Evolutionary conservation across 352 stramenopile genomes (phyloP).

Genomic region (Phytopythium montanum): DNA sequence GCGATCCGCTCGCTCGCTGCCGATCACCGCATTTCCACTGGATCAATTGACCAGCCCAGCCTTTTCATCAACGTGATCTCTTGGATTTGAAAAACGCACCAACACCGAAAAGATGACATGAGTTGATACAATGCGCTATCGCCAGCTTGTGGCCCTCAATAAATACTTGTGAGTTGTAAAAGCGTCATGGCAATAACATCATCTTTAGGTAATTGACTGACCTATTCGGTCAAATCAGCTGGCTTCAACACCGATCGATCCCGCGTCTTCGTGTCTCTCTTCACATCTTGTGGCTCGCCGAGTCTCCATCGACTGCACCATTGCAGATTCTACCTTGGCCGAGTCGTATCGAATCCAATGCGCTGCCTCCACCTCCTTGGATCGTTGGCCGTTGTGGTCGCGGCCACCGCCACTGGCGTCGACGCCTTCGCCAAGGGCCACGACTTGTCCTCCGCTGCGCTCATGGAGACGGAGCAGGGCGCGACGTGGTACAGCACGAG

Average conservation of each 20-base stretch:
- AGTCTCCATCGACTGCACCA: neutral
- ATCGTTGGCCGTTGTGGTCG: neutral
- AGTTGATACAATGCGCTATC: no score
- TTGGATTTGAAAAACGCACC: no score
- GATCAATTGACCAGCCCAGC: neutral
- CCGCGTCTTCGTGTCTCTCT: neutral
- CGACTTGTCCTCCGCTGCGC: conserved; percentile 19
- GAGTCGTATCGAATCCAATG: neutral
- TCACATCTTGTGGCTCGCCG: no score
- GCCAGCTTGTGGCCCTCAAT: no score
- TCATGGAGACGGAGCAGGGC: conserved; percentile 25
- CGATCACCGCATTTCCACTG: neutral
- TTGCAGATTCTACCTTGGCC: neutral
- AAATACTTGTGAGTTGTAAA: no score
- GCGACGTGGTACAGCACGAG: conserved; percentile 16
- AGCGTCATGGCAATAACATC: neutral
- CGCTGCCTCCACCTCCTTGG: conserved; percentile 1
- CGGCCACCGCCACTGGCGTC: neutral
- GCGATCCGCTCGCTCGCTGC: neutral
- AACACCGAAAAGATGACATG: no score
- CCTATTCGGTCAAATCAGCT: neutral
- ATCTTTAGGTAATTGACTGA: neutral
- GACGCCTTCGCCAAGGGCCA: conserved; percentile 23
- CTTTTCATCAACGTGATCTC: neutral
- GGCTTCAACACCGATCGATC: neutral